Base-by-base conservation (phyloP, 805 yeast genomes). In the Ogataea ganodermae region DNA sequence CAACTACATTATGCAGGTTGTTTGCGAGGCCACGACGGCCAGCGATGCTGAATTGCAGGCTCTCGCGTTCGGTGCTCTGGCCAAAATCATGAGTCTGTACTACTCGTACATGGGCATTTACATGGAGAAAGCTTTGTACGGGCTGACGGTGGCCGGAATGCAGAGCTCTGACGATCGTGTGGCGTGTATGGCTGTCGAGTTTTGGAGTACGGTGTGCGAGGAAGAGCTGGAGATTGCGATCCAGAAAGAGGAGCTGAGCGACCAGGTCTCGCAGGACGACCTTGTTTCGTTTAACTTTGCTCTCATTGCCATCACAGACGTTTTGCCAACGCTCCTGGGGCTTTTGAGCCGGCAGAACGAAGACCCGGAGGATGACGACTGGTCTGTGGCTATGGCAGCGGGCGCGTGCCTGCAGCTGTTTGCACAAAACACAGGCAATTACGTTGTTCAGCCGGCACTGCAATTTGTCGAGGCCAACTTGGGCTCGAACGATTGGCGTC, bases 131-230 rank as follows among this genome's bases (percentile, higher is more conserved):
- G 99, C 99, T 1, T 72, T 94, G 44, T 94, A 86, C 59, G 89
- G 89, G 14, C 76, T 94, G 49, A 91, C 98, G 4, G 90, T 92
- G 36, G 71, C 83, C 17, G 97, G 98, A 36, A 94, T 94, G 97
- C 84, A 84, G 68, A 84, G 89, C 48, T 56, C 60, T 6, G 86
- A 89, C 69, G 96, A 87, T 60, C 80, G 80, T 59, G 98, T 94
- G 24, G 86, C 97, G 1, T 89, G 97, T 64, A 91, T 92, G 97
- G 97, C 99, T 24, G 94, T 94, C 48, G 99, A 94, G 71, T 92
- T 94, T 67, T 94, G 99, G 99, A 83, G 92, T 50, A 89, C 99
- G n/a, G 94, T 94, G n/a, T 91, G 98, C 73, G 99, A 94, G 72
- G 97, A 86, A 63, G 99, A 94, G 69, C 76, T 87, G 53, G 97